Evolutionary conservation across 129 eudicot genomes (phyloP), one percentile per base, ranked within the genome.

Genomic region (Flaveria ramosissima): DNA sequence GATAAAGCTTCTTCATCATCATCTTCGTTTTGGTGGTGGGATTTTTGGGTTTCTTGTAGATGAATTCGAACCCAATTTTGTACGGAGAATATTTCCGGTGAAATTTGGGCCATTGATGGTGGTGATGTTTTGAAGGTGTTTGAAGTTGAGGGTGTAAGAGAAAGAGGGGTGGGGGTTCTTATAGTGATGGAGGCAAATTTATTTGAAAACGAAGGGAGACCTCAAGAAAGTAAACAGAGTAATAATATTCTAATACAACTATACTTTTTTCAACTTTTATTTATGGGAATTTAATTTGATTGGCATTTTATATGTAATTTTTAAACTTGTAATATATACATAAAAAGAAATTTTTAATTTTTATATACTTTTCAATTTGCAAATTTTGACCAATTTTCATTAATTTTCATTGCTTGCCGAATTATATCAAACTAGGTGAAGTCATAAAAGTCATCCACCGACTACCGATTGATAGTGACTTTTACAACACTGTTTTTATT

Each of bases 1-100:
- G 96, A 87, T 26, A 90, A 75, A 7, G 92, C 76, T 79, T 85
- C 96, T 53, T 88, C 96, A 14, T 45, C 53, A 4, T 48, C 53
- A 6, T 45, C 89, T 17, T 83, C 78, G 39, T 77, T 85, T 23
- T 79, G 59, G 55, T 27, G 50, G 23, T 72, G 20, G 67, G 36
- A 21, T 76, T 60, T 3, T 47, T 75, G 72, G 51, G 13, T 64
- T 48, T 77, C 0, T 9, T 77, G 57, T 23, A 47, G 19, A 57
- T 57, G 17, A 46, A 59, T 46, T 11, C 10, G 71, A 60, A 71
- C 64, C 72, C 81, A 68, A 21, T 53, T 53, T 2, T 39, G 13
- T 8, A 45, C 24, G 26, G 36, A 11, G 17, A 14, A 12, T 1
- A 6, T 60, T 59, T 48, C 15, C 7, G 36, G 36, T 5, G 36